Percentiles rank a stretch among this genome's conserved stretches.
phyloP scores from a whole-genome alignment of 192 early-diverging fungal genomes.

The Entomortierella lignicola region DNA sequence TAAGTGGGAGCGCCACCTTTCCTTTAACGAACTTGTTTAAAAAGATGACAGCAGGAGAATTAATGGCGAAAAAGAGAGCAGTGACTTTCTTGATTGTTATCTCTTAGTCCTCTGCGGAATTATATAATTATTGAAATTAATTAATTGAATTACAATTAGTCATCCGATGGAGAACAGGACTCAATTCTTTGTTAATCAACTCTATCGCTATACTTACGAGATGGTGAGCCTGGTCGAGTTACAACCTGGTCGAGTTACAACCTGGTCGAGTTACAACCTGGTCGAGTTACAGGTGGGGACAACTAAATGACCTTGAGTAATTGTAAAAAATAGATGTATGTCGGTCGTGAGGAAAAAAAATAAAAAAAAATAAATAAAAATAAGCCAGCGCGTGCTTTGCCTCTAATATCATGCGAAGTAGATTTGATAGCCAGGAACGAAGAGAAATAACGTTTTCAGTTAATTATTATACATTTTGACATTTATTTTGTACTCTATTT shows the following conservation, averaged over 20 bases:
- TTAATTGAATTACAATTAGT: background rate
- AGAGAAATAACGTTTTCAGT: no score
- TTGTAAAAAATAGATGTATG: background rate
- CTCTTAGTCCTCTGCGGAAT: background rate
- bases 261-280: no score
- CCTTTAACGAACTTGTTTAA: background rate
- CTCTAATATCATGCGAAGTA: no score
- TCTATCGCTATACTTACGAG: no score
- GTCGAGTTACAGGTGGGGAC: background rate
- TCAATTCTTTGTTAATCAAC: no score
- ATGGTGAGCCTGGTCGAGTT: background rate
- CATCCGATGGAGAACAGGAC: no score
- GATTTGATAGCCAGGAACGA: no score
- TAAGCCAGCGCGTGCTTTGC: no score
- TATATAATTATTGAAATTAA: no score
- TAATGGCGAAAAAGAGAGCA: background rate
- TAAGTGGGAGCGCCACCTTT: background rate
- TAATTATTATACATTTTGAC: no score
- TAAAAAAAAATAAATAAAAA: background rate
- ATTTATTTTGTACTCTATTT: no score
- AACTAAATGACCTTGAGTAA: background rate
- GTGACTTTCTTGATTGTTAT: background rate
- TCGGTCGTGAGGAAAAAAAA: background rate
- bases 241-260: no score
- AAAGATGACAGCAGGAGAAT: background rate